These are phyloP conservation scores for Aspergillus sp. DNA, from an alignment of 2,329 filamentous ascomycete genomes.

Conservation along the genomic window DNA sequence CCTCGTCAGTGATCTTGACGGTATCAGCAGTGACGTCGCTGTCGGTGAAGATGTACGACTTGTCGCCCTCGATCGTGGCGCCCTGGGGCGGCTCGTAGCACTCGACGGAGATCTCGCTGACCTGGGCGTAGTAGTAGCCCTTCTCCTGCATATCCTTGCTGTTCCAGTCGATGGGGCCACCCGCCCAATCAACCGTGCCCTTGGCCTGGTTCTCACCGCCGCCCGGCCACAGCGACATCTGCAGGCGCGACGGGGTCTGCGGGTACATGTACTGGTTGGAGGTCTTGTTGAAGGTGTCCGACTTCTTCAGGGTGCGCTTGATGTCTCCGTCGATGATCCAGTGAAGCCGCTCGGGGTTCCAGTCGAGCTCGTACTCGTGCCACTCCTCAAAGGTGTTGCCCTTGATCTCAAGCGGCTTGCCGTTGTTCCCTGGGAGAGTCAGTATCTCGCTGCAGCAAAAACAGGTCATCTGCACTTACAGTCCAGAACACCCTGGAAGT, in stretches of 20 bases:
- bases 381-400: conserved; percentile 64
- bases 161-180: conserved; percentile 82
- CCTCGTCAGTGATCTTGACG: conserved; percentile 63
- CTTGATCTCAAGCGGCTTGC: conserved; percentile 53
- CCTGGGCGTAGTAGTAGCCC: conserved; percentile 80
- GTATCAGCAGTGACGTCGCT: conserved; percentile 61
- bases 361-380: conserved; percentile 89
- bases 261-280: conserved; percentile 76
- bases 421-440: conserved; percentile 56
- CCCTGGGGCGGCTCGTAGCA: conserved; percentile 79
- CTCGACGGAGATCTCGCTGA: conserved; percentile 67
- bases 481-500: conserved; percentile 85
- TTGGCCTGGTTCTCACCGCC: conserved; percentile 67
- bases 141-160: conserved; percentile 67
- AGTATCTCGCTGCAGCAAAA: neutral
- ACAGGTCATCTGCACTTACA: conserved; percentile 50
- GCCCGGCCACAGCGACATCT: conserved; percentile 93
- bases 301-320: conserved; percentile 63
- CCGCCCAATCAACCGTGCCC: conserved; percentile 86
- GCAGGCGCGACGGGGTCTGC: conserved; percentile 81
- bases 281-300: conserved; percentile 78
- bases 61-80: conserved; percentile 48
- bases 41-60: conserved; percentile 67
- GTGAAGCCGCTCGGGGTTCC: conserved; percentile 74
- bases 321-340: conserved; percentile 80